Conservation (phyloP, 2,329 filamentous ascomycete genomes). For the Microsporum ferrugineum region DNA sequence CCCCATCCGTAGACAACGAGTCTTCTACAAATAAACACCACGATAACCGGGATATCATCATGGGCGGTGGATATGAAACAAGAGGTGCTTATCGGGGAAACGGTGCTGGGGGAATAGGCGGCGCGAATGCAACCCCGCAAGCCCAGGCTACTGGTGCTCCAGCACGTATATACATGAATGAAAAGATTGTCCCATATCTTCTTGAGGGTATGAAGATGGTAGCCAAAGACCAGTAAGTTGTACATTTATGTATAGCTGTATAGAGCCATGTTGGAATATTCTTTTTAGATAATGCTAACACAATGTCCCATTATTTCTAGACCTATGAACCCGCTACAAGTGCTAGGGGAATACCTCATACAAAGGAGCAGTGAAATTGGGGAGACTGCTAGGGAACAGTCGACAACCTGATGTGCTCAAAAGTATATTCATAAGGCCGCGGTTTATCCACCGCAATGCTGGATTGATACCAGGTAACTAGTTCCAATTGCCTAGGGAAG, state of each 20-base stretch:
- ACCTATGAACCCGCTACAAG: constrained; percentile 56
- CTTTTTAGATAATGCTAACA: neutral
- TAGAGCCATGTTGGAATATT: neutral
- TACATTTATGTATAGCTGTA: neutral
- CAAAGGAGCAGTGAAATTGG: constrained; percentile 57
- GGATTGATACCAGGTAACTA: neutral
- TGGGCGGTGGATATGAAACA: constrained; percentile 9
- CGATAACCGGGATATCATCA: constrained; percentile 12
- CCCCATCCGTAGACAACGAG: neutral
- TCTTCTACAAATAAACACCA: neutral
- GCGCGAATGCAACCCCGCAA: constrained; percentile 10
- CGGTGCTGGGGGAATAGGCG: neutral
- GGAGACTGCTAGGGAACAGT: constrained; percentile 17
- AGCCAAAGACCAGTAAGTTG: constrained; percentile 55
- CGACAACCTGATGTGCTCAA: neutral
- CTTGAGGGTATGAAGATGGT: constrained; percentile 65
- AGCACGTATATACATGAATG: constrained; percentile 59
- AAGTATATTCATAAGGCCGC: neutral
- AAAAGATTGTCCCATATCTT: constrained; percentile 55
- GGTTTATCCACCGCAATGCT: neutral
- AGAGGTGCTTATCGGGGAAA: constrained; percentile 1
- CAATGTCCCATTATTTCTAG: constrained; percentile 28
- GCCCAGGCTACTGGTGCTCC: constrained; percentile 56
- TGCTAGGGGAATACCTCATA: constrained; percentile 59
- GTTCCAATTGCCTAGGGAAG: neutral